Percentiles rank a stretch among this genome's conserved stretches.
These are phyloP conservation scores for Chrysoporthe austroafricana DNA, from an alignment of 2,329 filamentous ascomycete genomes.

Conservation along the genomic window DNA sequence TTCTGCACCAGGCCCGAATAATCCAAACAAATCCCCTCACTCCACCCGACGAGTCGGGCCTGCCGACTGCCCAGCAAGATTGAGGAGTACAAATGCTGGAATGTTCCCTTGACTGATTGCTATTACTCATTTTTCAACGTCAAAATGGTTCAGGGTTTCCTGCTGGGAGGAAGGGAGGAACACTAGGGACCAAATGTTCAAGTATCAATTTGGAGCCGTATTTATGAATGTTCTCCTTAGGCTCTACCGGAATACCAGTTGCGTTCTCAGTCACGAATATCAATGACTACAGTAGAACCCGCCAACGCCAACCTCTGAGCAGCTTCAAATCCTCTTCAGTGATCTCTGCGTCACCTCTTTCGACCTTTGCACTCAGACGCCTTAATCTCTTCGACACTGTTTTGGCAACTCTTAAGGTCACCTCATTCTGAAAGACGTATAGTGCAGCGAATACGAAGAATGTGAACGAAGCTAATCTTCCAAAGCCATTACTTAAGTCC, in stretches of 20 bases:
- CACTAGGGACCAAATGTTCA: not conserved
- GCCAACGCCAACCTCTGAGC: constrained; percentile 61
- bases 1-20: not conserved
- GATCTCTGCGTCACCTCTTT: constrained; percentile 50
- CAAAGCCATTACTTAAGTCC: constrained; percentile 47
- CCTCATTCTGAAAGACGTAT: constrained; percentile 63
- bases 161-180: no score
- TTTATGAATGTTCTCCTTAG: not conserved
- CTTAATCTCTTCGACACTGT: constrained; percentile 56
- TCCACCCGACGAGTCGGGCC: not conserved
- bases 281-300: constrained; percentile 52
- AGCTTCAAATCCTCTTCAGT: constrained; percentile 53
- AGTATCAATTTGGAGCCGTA: not conserved
- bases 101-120: not conserved
- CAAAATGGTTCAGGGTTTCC: not conserved
- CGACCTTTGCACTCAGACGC: constrained; percentile 51
- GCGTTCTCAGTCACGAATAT: constrained; percentile 12
- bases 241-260: not conserved
- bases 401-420: constrained; percentile 57
- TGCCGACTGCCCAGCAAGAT: not conserved
- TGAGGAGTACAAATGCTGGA: not conserved
- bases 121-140: not conserved
- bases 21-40: not conserved
- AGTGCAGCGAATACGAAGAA: constrained; percentile 61
- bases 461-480: constrained; percentile 52